Evolutionary conservation across 2,329 filamentous ascomycete genomes (phyloP).

Genomic region (Aspergillus alliaceus): DNA sequence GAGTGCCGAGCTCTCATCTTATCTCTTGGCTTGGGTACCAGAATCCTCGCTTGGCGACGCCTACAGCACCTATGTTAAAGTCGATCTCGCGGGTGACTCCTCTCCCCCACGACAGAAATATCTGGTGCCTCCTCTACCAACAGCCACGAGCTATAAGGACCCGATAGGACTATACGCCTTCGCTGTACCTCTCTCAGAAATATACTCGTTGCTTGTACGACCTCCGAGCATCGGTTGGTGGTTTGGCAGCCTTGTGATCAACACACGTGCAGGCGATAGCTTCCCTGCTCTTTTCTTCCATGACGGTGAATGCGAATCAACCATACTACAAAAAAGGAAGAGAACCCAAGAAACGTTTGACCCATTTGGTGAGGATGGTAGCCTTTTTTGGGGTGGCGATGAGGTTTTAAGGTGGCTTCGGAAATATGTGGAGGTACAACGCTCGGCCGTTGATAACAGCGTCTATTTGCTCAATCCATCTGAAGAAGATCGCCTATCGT

Average conservation of each 20-base stretch:
- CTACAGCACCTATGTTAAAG: constrained; percentile 88
- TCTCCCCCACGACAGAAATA: constrained; percentile 82
- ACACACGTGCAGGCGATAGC: constrained; percentile 83
- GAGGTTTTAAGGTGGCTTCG: constrained; percentile 90
- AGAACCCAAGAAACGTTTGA: constrained; percentile 82
- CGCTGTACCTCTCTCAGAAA: constrained; percentile 81
- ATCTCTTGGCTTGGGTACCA: constrained; percentile 90
- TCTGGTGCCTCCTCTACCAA: constrained; percentile 87
- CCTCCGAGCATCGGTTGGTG: constrained; percentile 97
- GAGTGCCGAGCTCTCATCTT: constrained; percentile 61
- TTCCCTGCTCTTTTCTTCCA: constrained; percentile 98
- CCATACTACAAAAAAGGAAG: constrained; percentile 89
- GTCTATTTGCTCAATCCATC: constrained; percentile 88
- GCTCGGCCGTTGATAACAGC: constrained; percentile 81
- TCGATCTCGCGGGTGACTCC: constrained; percentile 80
- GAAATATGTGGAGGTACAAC: constrained; percentile 78
- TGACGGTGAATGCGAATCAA: constrained; percentile 93
- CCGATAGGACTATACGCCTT: constrained; percentile 83
- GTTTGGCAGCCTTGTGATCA: constrained; percentile 95
- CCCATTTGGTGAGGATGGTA: constrained; percentile 77
- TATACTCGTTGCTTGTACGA: constrained; percentile 86
- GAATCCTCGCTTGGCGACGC: constrained; percentile 84
- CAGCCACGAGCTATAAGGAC: constrained; percentile 72
- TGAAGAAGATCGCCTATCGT: constrained; percentile 78
- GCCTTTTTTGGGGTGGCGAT: constrained; percentile 95